Evolutionary conservation across 2,329 filamentous ascomycete genomes (phyloP), one percentile per base, ranked within the genome.

Genomic region (Bipolaris cookei): DNA sequence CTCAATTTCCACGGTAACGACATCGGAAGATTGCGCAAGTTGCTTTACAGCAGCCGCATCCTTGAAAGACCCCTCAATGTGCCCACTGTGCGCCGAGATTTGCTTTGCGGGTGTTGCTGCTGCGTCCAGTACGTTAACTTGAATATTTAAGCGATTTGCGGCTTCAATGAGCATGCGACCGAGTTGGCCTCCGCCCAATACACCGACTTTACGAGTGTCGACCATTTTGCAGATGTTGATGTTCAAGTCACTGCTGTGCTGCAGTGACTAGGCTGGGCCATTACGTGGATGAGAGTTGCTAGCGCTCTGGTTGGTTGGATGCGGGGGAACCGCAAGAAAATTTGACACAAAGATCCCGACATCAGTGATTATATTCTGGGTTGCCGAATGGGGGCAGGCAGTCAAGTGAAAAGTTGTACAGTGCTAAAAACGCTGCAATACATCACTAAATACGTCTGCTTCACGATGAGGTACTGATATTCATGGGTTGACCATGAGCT

Each of bases 121-220:
- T 41, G 84, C 86, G 75, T 97, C 94, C 44, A 97, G 85, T 38
- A 96, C 83, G 56, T 88, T 90, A 65, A 95, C 84, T 64, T 90
- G 84, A 64, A 96, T 87, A 68, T 91, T 92, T 56, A 96, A 84
- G 64, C 85, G 80, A 72, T 88, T 87, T 32, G 93, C 92, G n/a
- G 90, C 88, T 80, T 98, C 92, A 63, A 90, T 89, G 18, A 98
- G 86, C 95, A 98, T 98, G 64, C 91, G 90, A 59, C 94, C 95
- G 38, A 99, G 84, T 79, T 83, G 81, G 67, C 81, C 81, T 39
- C 81, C 81, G 20, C 74, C 74, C 14, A 76, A 62, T 7, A 76
- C 71, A 13, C 74, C 74, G 5, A 76, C 72, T 58, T 72, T 76
- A 23, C 72, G 67, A 21, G 54, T 62, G 52, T 76, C 73, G 53